These are phyloP conservation scores for Globomyces pollinis-pini DNA, from an alignment of 192 early-diverging fungal genomes.

Conservation along the genomic window DNA sequence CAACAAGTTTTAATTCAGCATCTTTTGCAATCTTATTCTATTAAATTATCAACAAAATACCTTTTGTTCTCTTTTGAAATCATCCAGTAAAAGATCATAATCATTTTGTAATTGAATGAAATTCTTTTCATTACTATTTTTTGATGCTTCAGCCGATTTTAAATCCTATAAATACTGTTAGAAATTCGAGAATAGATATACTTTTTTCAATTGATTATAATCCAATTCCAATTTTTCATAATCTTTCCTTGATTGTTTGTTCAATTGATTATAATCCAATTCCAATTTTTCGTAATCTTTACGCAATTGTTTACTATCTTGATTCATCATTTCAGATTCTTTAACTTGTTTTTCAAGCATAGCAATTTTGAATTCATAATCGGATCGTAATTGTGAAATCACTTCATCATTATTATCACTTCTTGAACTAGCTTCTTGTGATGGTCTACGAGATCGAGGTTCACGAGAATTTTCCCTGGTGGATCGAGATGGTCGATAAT, in stretches of 20 bases:
- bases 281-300: conserved; percentile 3
- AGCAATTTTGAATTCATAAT: conserved; percentile 21
- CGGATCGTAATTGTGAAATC: neutral
- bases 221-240: conserved; percentile 9
- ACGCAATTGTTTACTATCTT: neutral
- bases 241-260: neutral
- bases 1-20: neutral
- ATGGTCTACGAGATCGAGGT: neutral
- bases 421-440: no score
- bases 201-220: conserved; percentile 5
- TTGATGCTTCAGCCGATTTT: neutral
- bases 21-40: neutral
- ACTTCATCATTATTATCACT: conserved; percentile 5
- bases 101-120: conserved; percentile 7
- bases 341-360: conserved; percentile 19
- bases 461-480: conserved; percentile 2
- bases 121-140: neutral
- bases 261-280: neutral
- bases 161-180: neutral
- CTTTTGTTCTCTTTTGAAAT: conserved; percentile 12
- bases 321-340: neutral
- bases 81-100: conserved; percentile 17
- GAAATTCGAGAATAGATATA: neutral
- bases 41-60: neutral
- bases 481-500: neutral